Evolutionary conservation across 2,329 filamentous ascomycete species (phyloP).

Genomic region (Nigrospora osmanthi): DNA sequence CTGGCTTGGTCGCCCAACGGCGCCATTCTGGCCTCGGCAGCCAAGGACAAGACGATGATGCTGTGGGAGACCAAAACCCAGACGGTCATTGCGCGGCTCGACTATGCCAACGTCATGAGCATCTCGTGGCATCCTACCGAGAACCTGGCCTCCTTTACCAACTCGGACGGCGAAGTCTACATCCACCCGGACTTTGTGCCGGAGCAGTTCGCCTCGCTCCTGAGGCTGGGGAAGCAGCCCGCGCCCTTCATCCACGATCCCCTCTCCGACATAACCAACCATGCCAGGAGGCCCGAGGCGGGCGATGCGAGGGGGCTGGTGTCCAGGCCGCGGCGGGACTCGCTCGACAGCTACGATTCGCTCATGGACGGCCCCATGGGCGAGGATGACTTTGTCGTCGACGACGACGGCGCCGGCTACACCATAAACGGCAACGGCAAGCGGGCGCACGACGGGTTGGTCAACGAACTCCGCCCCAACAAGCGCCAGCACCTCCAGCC

Average conservation of each 20-base stretch:
- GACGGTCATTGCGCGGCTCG: constrained; percentile 67
- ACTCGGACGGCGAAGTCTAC: constrained; percentile 85
- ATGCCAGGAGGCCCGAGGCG: constrained; percentile 46
- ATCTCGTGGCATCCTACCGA: constrained; percentile 85
- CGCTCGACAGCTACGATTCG: constrained; percentile 72
- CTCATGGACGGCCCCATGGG: constrained; percentile 55
- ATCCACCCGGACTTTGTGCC: constrained; percentile 70
- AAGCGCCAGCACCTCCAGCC: constrained; percentile 51
- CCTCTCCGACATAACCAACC: constrained; percentile 59
- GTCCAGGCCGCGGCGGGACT: constrained; percentile 49
- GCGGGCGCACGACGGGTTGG: constrained; percentile 43
- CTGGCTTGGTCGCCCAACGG: constrained; percentile 93
- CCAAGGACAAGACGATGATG: constrained; percentile 59
- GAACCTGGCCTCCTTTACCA: constrained; percentile 88
- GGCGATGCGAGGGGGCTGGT: constrained; percentile 36
- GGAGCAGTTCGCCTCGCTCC: constrained; percentile 45
- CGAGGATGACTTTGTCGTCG: constrained; percentile 78
- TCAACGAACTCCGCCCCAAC: constrained; percentile 33
- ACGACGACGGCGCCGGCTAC: constrained; percentile 94
- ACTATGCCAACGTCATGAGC: constrained; percentile 78
- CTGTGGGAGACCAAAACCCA: constrained; percentile 91
- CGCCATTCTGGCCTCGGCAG: constrained; percentile 68
- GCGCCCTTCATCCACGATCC: constrained; percentile 84
- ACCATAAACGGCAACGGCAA: constrained; percentile 47
- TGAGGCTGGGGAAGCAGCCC: constrained; percentile 57